These are phyloP conservation scores for Linderniella brevidens DNA, from an alignment of 257 asterid genomes.

Conservation along the genomic window DNA sequence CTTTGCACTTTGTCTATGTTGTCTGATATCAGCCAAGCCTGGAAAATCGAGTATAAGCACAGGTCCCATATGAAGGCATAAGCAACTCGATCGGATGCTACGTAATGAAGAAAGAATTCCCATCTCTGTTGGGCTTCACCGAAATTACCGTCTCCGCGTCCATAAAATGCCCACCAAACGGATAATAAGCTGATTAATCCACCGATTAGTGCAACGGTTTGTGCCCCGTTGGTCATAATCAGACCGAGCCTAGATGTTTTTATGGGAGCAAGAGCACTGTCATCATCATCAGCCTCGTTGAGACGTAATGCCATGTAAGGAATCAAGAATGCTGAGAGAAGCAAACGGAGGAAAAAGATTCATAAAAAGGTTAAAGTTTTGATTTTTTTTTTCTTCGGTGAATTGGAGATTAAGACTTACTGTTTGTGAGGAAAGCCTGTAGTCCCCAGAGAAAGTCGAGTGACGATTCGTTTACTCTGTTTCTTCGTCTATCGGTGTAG, in stretches of 20 bases:
- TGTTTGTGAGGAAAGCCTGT: constrained; percentile 92
- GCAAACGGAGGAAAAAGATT: not conserved
- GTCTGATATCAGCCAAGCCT: constrained; percentile 89
- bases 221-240: constrained; percentile 47
- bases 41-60: constrained; percentile 48
- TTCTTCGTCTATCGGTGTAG: constrained; percentile 60
- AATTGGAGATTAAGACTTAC: constrained; percentile 24
- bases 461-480: constrained; percentile 46
- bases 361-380: no score
- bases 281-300: constrained; percentile 19
- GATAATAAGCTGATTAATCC: constrained; percentile 48
- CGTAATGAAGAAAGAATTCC: constrained; percentile 43
- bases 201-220: constrained; percentile 52
- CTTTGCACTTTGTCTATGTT: constrained; percentile 45
- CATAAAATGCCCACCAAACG: constrained; percentile 55
- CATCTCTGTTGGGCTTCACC: constrained; percentile 45
- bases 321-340: constrained; percentile 64
- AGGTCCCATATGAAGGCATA: constrained; percentile 95
- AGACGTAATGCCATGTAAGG: constrained; percentile 93
- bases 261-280: constrained; percentile 25
- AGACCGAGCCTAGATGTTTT: constrained; percentile 46
- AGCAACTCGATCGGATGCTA: constrained; percentile 74
- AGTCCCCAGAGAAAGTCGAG: constrained; percentile 69
- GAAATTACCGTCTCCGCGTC: constrained; percentile 54
- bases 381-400: not conserved